Evolutionary conservation across 192 early-diverging fungal genomes (phyloP).

Genomic region (Podila epigama): DNA sequence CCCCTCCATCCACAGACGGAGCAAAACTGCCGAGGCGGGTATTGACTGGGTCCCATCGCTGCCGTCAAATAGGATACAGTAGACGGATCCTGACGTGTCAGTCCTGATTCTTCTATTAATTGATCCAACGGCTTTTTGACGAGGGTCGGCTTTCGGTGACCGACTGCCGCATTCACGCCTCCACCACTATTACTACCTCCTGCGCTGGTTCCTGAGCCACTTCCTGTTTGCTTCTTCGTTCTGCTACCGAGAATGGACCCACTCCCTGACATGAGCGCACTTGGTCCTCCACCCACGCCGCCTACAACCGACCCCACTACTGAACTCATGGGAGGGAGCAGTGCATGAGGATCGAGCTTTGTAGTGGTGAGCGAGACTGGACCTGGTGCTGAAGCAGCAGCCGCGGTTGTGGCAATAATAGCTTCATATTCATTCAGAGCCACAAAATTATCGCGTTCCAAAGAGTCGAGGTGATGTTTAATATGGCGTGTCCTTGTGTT

Average conservation of each 20-base stretch:
- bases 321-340: constrained; percentile 27
- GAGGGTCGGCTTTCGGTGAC: constrained; percentile 23
- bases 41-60: constrained; percentile 37
- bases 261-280: neutral
- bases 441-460: constrained; percentile 62
- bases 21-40: constrained; percentile 64
- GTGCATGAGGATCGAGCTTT: constrained; percentile 31
- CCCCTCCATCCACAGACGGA: constrained; percentile 72
- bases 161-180: neutral
- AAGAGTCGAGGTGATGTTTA: constrained; percentile 56
- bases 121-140: constrained; percentile 36
- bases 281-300: constrained; percentile 33
- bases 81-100: neutral
- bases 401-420: constrained; percentile 52
- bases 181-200: neutral
- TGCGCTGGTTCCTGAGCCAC: neutral
- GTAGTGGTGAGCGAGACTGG: constrained; percentile 39
- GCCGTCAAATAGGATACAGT: constrained; percentile 48
- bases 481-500: constrained; percentile 44
- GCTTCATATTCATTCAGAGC: constrained; percentile 60
- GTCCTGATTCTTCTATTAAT: constrained; percentile 30
- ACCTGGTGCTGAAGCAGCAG: constrained; percentile 41
- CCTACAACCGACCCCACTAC: constrained; percentile 40
- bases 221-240: constrained; percentile 13
- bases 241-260: constrained; percentile 22